Evolutionary conservation across 176 grass and related monocot species (phyloP), one percentile per base, ranked within the genome.

Genomic region (Otatea glauca): DNA sequence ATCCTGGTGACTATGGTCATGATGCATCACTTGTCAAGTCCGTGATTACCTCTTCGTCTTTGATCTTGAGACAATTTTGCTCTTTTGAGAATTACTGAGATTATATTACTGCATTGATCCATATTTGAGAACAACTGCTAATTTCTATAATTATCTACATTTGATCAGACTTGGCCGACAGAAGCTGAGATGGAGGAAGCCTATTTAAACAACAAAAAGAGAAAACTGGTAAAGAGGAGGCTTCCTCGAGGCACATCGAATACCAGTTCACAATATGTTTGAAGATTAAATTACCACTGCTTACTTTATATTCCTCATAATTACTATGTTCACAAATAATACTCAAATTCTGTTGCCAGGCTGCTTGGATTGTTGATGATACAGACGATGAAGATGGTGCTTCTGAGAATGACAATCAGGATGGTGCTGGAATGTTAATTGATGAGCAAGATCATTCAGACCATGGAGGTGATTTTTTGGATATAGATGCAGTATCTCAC

Each of bases 341-440:
- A 48, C 14, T 77, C 70, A 67, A 39, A 61, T 88, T 60, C 66
- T 80, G 67, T 51, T 77, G 69, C 68, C 88, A 98, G 96, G 93
- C 96, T 86, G 83, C 96, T 71, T 98, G 96, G 96, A 98, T 98
- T 85, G 51, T 95, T 72, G 93, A 97, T 76, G 90, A 93, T 77
- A 86, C 81, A 35, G 96, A 95, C 58, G 82, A 86, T 80, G 93
- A 98, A 88, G 83, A 82, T 77, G 86, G 74, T 16, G 77, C 85
- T 63, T 92, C 84, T 59, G 86, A 90, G 58, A 83, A 87, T 74
- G 86, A 84, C 53, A 87, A 79, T 77, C 81, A 92, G 69, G 88
- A 82, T 68, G 87, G 65, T 76, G 75, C 89, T 89, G 91, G 81
- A 79, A 98, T 98, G 96, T 65, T 92, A 50, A 78, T 95, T 69